These are phyloP conservation scores for Claviceps sp. DNA, from an alignment of 2,329 filamentous ascomycete species.

Conservation along the genomic window DNA sequence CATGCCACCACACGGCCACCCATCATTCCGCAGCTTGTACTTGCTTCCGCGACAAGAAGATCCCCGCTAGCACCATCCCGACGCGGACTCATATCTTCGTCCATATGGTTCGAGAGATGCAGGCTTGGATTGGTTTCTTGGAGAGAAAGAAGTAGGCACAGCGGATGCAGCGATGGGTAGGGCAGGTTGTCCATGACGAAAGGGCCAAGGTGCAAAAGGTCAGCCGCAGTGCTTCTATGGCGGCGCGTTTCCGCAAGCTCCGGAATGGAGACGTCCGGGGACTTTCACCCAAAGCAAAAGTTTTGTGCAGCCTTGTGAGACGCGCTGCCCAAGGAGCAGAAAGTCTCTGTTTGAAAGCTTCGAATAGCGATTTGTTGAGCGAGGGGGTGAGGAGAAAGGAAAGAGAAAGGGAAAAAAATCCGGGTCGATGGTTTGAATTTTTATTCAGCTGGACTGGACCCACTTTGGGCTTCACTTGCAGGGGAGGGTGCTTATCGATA, in stretches of 20 bases:
- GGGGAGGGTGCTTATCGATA: neutral
- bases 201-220: conserved; percentile 50
- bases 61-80: conserved; percentile 12
- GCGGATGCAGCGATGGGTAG: conserved; percentile 33
- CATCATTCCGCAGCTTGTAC: conserved; percentile 22
- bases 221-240: conserved; percentile 98
- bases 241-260: conserved; percentile 89
- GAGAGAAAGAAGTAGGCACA: conserved; percentile 1
- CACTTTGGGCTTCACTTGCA: conserved; percentile 4
- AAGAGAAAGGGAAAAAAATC: conserved; percentile 12
- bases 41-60: conserved; percentile 4
- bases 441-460: conserved; percentile 13
- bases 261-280: conserved; percentile 67
- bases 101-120: conserved; percentile 40
- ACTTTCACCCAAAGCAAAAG: conserved; percentile 98
- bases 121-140: neutral
- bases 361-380: conserved; percentile 99
- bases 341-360: conserved; percentile 85
- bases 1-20: conserved; percentile 37
- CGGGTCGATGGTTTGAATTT: conserved; percentile 9
- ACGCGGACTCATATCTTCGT: conserved; percentile 81
- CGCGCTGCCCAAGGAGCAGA: conserved; percentile 10
- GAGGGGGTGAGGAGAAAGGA: conserved; percentile 50
- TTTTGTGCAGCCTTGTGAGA: conserved; percentile 19
- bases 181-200: conserved; percentile 22